A percentile compares a stretch with the other conserved stretches of the same genome.
phyloP scores from a whole-genome alignment of 2,329 filamentous ascomycete genomes.

The Cladophialophora immunda region DNA sequence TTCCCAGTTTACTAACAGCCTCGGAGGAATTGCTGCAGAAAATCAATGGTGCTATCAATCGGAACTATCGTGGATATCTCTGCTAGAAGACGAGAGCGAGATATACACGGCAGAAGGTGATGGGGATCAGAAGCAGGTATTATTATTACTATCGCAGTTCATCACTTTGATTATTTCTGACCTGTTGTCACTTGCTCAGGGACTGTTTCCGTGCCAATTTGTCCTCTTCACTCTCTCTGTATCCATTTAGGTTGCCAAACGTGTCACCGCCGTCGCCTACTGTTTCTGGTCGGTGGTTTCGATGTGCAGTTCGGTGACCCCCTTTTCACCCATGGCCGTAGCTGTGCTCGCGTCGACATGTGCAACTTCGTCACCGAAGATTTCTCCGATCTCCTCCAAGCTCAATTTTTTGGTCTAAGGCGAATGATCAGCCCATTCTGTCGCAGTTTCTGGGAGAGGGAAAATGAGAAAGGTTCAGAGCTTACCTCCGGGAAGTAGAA shows the following conservation, averaged over 20 bases:
- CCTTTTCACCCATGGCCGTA: slow-evolving; percentile 10
- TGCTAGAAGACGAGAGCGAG: background rate
- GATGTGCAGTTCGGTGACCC: slow-evolving; percentile 3
- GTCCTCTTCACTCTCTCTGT: background rate
- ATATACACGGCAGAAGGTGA: background rate
- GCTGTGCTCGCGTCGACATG: slow-evolving; percentile 14
- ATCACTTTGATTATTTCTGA: background rate
- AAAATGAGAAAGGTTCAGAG: background rate
- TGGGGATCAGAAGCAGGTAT: background rate
- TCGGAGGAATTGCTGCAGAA: background rate
- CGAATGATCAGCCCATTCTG: background rate
- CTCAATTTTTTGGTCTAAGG: slow-evolving; percentile 12
- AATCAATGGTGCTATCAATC: background rate
- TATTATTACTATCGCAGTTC: no score
- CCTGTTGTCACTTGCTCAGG: background rate
- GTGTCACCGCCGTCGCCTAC: background rate
- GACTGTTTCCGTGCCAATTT: background rate
- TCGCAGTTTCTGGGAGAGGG: no score
- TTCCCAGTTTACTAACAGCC: background rate
- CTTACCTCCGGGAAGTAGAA: slow-evolving; percentile 69
- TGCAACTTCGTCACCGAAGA: slow-evolving; percentile 15
- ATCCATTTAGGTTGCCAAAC: background rate
- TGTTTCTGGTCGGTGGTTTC: background rate
- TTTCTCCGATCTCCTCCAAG: slow-evolving; percentile 14
- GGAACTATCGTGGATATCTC: background rate